Base-by-base conservation (phyloP, 1,139 yeast genomes). In the Debaryomyces robertsiae region DNA sequence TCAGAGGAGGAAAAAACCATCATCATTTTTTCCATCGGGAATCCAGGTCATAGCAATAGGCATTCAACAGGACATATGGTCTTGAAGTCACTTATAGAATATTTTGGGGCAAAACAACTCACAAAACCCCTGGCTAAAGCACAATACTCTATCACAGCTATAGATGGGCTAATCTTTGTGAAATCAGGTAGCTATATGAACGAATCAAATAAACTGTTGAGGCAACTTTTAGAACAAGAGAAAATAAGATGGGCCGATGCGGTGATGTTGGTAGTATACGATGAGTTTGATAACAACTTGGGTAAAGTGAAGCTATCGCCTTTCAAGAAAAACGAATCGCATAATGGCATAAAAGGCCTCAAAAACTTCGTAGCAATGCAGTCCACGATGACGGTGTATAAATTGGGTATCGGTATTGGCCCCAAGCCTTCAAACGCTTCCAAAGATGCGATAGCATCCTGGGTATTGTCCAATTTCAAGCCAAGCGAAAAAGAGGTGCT, bases 351-450 rank as follows among this genome's bases (percentile, higher is more conserved):
- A 35, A 61, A 60, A 38, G 53, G 61, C n/a, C 43, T 69, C 9
- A 54, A 52, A 32, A 45, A 43, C 10, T 43, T 35, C 30, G 13
- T 48, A 16, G 32, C 39, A 10, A 40, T 35, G 15, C 46, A 40
- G 6, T 33, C 32, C 3, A 32, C 35, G 31, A 42, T 39, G 7
- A 43, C 44, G 16, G 55, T 59, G 3, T 61, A 46, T 41, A 69
- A 69, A 46, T 50, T 72, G 22, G 75, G 74, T 0, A 50, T 72
- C 5, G 77, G 77, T 0, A 68, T 72, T 22, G 77, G 77, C 0
- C 77, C 77, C 3, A 72, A 72, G 46, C 77, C 77, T 1, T 41
- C 45, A 5, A 59, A 51, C 44, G 67, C 73, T 1, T 49, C 62
- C 11, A 56, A 52, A 32, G 70, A 61, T 39, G 57, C 63, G 3